phyloP scores from a whole-genome alignment of 208 protist species.

The Leishmania tarentolae region DNA sequence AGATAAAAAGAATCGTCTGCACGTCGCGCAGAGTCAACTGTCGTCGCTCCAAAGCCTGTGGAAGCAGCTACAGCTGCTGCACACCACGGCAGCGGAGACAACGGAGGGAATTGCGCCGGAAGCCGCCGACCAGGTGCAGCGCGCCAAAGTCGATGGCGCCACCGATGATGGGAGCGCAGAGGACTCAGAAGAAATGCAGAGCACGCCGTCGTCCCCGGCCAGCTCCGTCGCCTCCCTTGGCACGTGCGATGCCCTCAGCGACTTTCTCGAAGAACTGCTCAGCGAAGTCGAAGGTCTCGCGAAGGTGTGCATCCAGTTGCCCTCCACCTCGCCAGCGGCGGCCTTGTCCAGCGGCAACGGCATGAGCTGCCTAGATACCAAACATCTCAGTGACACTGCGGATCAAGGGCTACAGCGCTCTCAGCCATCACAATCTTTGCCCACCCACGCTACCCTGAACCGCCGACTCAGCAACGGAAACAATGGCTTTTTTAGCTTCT shows the following conservation, averaged over 20 bases:
- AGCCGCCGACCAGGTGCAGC: background rate
- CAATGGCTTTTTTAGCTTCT: conserved; percentile 70
- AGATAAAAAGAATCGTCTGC: conserved; percentile 53
- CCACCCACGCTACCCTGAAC: conserved; percentile 29
- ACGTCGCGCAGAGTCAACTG: conserved; percentile 32
- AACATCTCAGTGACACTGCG: background rate
- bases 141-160: background rate
- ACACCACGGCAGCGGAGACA: conserved; percentile 6
- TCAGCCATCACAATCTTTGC: background rate
- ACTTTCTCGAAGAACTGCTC: conserved; percentile 44
- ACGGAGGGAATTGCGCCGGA: background rate
- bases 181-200: background rate
- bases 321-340: conserved; percentile 27
- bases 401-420: background rate
- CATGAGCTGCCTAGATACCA: background rate
- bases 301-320: conserved; percentile 55
- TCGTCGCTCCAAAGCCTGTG: conserved; percentile 40
- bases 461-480: conserved; percentile 33
- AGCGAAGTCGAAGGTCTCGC: conserved; percentile 45
- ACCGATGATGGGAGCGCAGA: background rate
- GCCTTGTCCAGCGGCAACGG: conserved; percentile 16
- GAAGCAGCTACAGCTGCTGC: conserved; percentile 40
- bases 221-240: conserved; percentile 32
- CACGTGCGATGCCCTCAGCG: conserved; percentile 30
- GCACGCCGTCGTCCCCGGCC: background rate